Conservation (phyloP, 2,329 filamentous ascomycete species). For the Parastagonospora nodorum region DNA sequence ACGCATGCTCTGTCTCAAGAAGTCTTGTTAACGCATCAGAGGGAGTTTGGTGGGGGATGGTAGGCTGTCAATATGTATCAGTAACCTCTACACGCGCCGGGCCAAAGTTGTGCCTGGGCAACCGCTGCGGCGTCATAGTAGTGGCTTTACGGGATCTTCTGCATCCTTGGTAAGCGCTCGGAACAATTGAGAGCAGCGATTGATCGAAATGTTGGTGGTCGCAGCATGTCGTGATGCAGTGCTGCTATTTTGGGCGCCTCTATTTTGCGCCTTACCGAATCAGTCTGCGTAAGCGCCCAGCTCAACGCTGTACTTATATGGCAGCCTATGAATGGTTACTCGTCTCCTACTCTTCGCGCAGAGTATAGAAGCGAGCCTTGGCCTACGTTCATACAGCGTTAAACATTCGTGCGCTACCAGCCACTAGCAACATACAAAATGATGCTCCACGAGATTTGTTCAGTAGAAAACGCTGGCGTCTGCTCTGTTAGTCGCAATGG, state of each 20-base stretch:
- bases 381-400: constrained; percentile 34
- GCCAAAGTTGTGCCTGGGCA: constrained; percentile 39
- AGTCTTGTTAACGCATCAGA: constrained; percentile 34
- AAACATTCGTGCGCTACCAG: constrained; percentile 16
- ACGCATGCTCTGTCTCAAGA: constrained; percentile 43
- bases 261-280: constrained; percentile 27
- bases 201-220: constrained; percentile 29
- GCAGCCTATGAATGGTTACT: constrained; percentile 26
- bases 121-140: constrained; percentile 43
- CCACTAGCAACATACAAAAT: too few species aligned
- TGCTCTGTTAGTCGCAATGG: too few species aligned
- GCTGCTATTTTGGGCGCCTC: constrained; percentile 39
- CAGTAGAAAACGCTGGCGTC: too few species aligned
- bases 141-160: constrained; percentile 33
- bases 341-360: constrained; percentile 26
- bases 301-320: constrained; percentile 22
- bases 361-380: constrained; percentile 37
- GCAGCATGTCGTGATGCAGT: constrained; percentile 36
- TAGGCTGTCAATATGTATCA: constrained; percentile 45
- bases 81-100: constrained; percentile 32
- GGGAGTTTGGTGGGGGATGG: constrained; percentile 26
- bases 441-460: too few species aligned
- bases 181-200: constrained; percentile 21
- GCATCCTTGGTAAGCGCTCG: constrained; percentile 41
- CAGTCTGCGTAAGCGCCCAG: constrained; percentile 34